These are phyloP conservation scores for Ascochyta koolunga DNA, from an alignment of 2,329 filamentous ascomycete genomes.

Conservation along the genomic window DNA sequence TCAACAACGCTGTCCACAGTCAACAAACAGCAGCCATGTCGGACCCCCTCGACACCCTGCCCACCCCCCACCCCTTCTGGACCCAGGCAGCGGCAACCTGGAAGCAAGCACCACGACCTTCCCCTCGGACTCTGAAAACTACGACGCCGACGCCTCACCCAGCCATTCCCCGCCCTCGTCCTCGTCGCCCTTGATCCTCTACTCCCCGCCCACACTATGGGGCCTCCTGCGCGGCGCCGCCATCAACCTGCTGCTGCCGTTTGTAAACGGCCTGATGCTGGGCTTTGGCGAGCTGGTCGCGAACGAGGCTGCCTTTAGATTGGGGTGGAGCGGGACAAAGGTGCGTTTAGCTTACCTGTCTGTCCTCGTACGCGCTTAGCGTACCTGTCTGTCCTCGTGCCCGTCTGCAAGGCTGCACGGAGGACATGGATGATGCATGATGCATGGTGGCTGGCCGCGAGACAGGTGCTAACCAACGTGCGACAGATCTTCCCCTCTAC, in stretches of 20 bases:
- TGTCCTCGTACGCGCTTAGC: too few species aligned
- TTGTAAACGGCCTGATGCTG: slow-evolving; percentile 97
- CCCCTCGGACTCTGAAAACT: slow-evolving; percentile 82
- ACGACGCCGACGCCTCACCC: slow-evolving; percentile 69
- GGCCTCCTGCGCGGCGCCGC: slow-evolving; percentile 83
- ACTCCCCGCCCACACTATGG: slow-evolving; percentile 88
- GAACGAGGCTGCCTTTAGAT: slow-evolving; percentile 89
- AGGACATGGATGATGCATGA: too few species aligned
- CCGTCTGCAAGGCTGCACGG: too few species aligned
- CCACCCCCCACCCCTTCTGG: not conserved
- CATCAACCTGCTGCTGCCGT: slow-evolving; percentile 94
- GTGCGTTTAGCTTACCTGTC: slow-evolving; percentile 57
- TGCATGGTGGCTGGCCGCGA: too few species aligned
- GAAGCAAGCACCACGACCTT: slow-evolving; percentile 59
- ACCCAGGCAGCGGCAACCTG: slow-evolving; percentile 73
- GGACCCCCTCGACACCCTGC: slow-evolving; percentile 57
- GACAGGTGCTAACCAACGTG: too few species aligned
- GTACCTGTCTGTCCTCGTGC: not conserved
- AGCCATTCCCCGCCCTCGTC: slow-evolving; percentile 60
- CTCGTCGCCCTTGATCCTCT: slow-evolving; percentile 77
- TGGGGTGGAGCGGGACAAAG: slow-evolving; percentile 95
- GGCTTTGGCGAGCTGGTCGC: slow-evolving; percentile 97
- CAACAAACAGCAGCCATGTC: slow-evolving; percentile 20
- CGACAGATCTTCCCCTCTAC: slow-evolving; percentile 63
- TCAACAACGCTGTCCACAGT: too few species aligned